Base-by-base conservation (phyloP, 2,329 filamentous ascomycete species). In the Alternaria rosae region DNA sequence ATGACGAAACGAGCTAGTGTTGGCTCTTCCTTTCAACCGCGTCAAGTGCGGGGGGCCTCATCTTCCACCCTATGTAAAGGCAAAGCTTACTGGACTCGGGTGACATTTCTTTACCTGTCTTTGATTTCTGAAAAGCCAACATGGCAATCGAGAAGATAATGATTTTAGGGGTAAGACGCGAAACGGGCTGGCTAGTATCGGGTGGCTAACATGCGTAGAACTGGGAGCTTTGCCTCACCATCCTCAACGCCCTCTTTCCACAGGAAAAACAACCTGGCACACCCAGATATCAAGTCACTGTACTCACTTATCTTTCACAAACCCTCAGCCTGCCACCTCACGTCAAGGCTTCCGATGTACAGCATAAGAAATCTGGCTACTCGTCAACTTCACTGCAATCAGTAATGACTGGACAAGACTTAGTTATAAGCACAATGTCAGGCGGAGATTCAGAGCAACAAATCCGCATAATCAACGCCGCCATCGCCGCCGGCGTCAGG, bases 391-490 rank as follows among this genome's bases (percentile, higher is more conserved):
- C 78, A n/a, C 65, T 81, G 15, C 59, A 64, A 41, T 64, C 54
- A 7, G 77, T 73, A 1, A 73, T 83, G 11, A 17, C 70, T 30
- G 80, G 77, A 10, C 70, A 77, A 32, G 77, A 83, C 51, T 71
- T 80, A 2, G 68, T 82, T 21, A 72, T 83, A 54, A 78, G 67
- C 52, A 76, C 73, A 3, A 61, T 71, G 26, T 69, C 68, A 12
- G 71, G 78, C 15, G 70, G 72, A n/a, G 65, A 75, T 38, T 67
- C 64, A 20, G 64, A 68, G 2, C 56, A 70, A 21, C 71, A 74
- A n/a, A 64, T 70, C 20, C 57, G 65, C 10, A 74, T 83, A 28
- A 72, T 83, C 42, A 75, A 82, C 45, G 81, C 81, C 17, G 71
- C 77, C 15, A 64, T 81, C 44, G 72, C 76, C 15, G 79, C 78